Conservation (phyloP, 495 filamentous ascomycete species). For the Penicillium pancosmium region DNA sequence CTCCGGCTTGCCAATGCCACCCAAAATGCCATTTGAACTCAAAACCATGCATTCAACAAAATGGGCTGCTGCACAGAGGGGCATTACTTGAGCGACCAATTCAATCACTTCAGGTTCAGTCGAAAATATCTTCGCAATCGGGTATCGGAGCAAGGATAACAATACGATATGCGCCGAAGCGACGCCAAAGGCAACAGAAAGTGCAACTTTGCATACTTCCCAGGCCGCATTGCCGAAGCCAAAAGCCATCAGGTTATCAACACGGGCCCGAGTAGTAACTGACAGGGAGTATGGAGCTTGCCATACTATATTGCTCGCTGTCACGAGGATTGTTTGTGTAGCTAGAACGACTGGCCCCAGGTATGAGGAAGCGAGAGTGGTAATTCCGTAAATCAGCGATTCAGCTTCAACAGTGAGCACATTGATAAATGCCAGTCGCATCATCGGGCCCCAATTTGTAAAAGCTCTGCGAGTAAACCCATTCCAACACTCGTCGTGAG, state of each 20-base stretch:
- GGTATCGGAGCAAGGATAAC: not conserved
- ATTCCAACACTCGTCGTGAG: conserved; percentile 3
- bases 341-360: not conserved
- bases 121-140: not conserved
- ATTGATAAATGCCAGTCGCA: not conserved
- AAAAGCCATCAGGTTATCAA: not conserved
- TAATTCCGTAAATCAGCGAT: not conserved
- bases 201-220: not conserved
- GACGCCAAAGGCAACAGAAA: not conserved
- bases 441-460: not conserved
- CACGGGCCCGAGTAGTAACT: not conserved
- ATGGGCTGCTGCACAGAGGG: not conserved
- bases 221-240: not conserved
- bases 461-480: conserved; percentile 1
- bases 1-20: conserved; percentile 1
- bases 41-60: not conserved
- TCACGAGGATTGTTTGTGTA: not conserved
- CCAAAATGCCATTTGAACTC: not conserved
- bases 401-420: not conserved
- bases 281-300: not conserved
- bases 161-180: not conserved
- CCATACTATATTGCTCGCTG: not conserved
- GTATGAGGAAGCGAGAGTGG: conserved; percentile 1
- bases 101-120: not conserved
- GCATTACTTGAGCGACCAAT: conserved; percentile 2